Base-by-base conservation (phyloP, 179 eudicot species). In the Silene noctiflora region DNA sequence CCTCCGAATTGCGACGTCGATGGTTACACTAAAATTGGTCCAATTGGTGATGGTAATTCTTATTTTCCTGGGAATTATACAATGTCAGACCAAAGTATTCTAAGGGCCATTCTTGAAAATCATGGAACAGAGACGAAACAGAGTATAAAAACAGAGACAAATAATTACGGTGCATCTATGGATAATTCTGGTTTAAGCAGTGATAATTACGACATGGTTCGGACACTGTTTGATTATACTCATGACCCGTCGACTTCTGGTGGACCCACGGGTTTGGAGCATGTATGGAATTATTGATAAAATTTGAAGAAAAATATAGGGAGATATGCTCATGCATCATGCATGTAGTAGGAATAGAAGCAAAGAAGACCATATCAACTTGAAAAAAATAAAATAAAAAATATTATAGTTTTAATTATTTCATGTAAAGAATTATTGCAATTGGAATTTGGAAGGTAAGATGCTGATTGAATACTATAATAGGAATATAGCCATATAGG, bases 181-280 rank as follows among this genome's bases (percentile, higher is more conserved):
- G 94, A 89, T 68, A 90, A 53, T 53, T 53, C 94, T 44, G 88
- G 88, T 2, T 61, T 88, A 65, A 82, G 86, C 67, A 84, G 73
- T 70, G 90, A 88, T 27, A 88, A 83, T 74, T 82, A 86, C 35
- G 88, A 81, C 8, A 76, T 80, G 79, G 80, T 83, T n/a, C 80
- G 78, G 71, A 75, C 75, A 66, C 71, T 77, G 9, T 86, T 90
- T 61, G 87, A 86, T 46, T 90, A 87, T 74, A 85, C 60, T 14
- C 85, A 76, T 31, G 82, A 80, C 11, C 85, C 91, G 13, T 83
- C 90, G n/a, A 68, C 79, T 68, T 83, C 88, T 14, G 82, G 70
- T 65, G 91, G 88, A 44, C 86, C 76, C n/a, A 64, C 81, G 1
- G 89, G 82, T 72, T 71, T 90, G 75, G 85, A 79, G 55, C 61